Conservation (phyloP, 768 basidiomycete genomes). For the Podaxis sp. region DNA sequence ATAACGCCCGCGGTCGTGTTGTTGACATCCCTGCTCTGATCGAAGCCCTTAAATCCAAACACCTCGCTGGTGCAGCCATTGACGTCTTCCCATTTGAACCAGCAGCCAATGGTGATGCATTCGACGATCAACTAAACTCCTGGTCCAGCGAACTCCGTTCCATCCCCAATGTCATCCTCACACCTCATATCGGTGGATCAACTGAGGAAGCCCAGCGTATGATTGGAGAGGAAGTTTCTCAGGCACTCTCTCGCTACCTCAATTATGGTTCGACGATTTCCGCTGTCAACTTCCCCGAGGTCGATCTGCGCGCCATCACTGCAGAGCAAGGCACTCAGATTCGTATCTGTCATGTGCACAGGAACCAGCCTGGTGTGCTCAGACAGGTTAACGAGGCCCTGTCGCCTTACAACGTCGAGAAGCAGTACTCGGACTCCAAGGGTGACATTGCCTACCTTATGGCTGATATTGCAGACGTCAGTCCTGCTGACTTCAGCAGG, state of each 20-base stretch:
- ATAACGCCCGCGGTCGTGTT: slow-evolving; percentile 95
- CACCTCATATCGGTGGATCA: slow-evolving; percentile 98
- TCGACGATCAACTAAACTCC: slow-evolving; percentile 84
- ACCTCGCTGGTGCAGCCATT: slow-evolving; percentile 84
- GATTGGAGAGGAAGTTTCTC: slow-evolving; percentile 94
- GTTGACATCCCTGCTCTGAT: slow-evolving; percentile 94
- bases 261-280: slow-evolving; percentile 89
- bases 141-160: slow-evolving; percentile 78
- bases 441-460: slow-evolving; percentile 92
- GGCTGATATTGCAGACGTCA: slow-evolving; percentile 95
- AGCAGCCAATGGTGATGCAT: slow-evolving; percentile 84
- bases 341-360: slow-evolving; percentile 94
- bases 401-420: slow-evolving; percentile 96
- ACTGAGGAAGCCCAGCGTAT: slow-evolving; percentile 98
- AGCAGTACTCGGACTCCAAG: slow-evolving; percentile 98
- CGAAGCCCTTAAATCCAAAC: slow-evolving; percentile 76
- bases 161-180: slow-evolving; percentile 91
- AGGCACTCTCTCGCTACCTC: slow-evolving; percentile 84
- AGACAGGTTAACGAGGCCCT: slow-evolving; percentile 92
- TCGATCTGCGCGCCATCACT: slow-evolving; percentile 90
- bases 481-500: slow-evolving; percentile 72
- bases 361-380: slow-evolving; percentile 94
- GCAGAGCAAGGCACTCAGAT: slow-evolving; percentile 79
- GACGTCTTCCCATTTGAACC: slow-evolving; percentile 97
- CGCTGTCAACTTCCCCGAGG: slow-evolving; percentile 99